These are phyloP conservation scores for Pelargonium fulgidum DNA, from an alignment of 441 rosid species.

Conservation along the genomic window DNA sequence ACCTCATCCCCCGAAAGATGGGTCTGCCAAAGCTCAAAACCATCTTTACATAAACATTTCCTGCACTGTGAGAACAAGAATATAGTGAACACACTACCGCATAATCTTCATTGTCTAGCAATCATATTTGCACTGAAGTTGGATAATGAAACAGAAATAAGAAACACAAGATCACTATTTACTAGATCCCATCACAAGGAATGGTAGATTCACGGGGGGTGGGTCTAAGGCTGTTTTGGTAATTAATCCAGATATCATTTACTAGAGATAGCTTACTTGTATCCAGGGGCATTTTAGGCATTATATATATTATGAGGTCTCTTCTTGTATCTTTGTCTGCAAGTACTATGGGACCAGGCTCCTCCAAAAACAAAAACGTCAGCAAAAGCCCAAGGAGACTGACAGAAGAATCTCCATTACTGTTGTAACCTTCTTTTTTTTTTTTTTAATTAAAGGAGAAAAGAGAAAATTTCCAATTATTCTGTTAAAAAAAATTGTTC, in stretches of 20 bases:
- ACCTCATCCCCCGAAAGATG: background rate
- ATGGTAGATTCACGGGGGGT: too few species aligned
- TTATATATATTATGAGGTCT: conserved; percentile 24
- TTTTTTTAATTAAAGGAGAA: conserved; percentile 15
- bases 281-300: conserved; percentile 23
- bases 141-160: background rate
- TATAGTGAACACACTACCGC: background rate
- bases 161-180: background rate
- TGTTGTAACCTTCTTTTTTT: conserved; percentile 40
- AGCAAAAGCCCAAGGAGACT: conserved; percentile 44
- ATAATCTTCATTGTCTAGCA: background rate
- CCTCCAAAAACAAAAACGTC: conserved; percentile 27
- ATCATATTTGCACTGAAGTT: background rate
- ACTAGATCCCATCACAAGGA: background rate
- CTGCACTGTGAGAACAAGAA: background rate
- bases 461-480: conserved; percentile 26
- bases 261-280: conserved; percentile 1
- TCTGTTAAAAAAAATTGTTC: conserved; percentile 34
- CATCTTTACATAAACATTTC: background rate
- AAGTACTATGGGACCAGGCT: conserved; percentile 44
- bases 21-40: too few species aligned
- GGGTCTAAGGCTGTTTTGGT: too few species aligned
- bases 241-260: background rate
- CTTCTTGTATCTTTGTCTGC: conserved; percentile 45
- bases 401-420: conserved; percentile 60